A percentile compares a stretch with the other conserved stretches of the same genome.
Evolutionary conservation across 2,329 filamentous ascomycete species (phyloP).

Genomic region (Nemania sp.): DNA sequence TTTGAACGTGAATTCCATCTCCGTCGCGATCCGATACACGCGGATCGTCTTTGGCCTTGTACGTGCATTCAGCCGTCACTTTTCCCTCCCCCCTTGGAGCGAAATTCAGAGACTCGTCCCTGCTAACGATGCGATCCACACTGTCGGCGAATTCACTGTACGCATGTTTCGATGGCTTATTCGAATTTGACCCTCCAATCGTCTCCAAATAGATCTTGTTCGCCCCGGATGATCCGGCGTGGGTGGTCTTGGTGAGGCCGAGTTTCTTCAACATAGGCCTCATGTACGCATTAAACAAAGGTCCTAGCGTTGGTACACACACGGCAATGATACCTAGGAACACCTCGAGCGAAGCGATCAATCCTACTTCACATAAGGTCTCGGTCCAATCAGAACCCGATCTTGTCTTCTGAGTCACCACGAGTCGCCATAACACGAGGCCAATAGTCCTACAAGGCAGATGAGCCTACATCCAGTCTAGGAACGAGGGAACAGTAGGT

Average conservation of each 20-base stretch:
- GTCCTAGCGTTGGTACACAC: slow-evolving; percentile 48
- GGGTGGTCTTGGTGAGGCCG: background rate
- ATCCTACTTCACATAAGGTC: slow-evolving; percentile 39
- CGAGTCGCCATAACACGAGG: slow-evolving; percentile 45
- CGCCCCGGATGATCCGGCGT: background rate
- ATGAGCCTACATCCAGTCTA: background rate
- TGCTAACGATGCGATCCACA: slow-evolving; percentile 9
- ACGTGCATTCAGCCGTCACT: slow-evolving; percentile 14
- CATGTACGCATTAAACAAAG: slow-evolving; percentile 37
- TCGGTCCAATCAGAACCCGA: slow-evolving; percentile 26
- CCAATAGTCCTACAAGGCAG: slow-evolving; percentile 39
- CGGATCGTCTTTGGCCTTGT: slow-evolving; percentile 1
- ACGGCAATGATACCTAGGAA: slow-evolving; percentile 47
- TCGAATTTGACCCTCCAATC: slow-evolving; percentile 10
- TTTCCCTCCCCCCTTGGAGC: slow-evolving; percentile 3
- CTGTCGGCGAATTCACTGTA: slow-evolving; percentile 17
- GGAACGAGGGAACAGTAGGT: background rate
- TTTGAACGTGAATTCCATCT: slow-evolving; percentile 16
- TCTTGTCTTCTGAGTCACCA: slow-evolving; percentile 32
- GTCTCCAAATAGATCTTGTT: slow-evolving; percentile 7
- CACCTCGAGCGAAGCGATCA: slow-evolving; percentile 45
- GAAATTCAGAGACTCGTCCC: slow-evolving; percentile 11
- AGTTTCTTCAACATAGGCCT: slow-evolving; percentile 5
- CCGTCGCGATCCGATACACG: background rate
- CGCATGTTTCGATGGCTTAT: slow-evolving; percentile 2